Evolutionary conservation across 2,329 filamentous ascomycete species (phyloP), one percentile per base, ranked within the genome.

Genomic region (Fusarium mexicanum): DNA sequence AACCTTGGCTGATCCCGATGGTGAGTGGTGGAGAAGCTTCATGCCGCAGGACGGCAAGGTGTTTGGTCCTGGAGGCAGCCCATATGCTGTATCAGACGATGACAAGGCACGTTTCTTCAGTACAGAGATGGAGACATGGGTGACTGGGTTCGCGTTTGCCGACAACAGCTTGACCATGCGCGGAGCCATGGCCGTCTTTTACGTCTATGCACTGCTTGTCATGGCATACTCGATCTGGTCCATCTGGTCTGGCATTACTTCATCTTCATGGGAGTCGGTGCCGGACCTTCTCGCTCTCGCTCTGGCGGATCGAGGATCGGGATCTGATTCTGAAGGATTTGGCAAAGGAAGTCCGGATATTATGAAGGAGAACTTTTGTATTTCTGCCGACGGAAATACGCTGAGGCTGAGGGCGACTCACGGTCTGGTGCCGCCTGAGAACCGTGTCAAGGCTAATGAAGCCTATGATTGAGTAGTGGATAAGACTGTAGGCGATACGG

Each of bases 21-120:
- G 72, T 0, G 69, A 71, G 31, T 76, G 74, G 74, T 75, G 74
- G 74, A 76, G 54, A 37, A 71, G 57, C 9, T 76, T 76, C 9
- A 73, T 75, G 71, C 74, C 74, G 1, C 69, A 76, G 40, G 57
- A 53, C 12, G 57, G 53, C 0, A 69, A 63, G 12, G 69, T 73
- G 6, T 76, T 76, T 35, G 74, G 74, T 2, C 55, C 71, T 2
- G 72, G 74, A 3, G 69, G 74, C 37, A 67, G 24, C 11, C 74
- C 74, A 1, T 77, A 72, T 44, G n/a, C 55, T 2, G 59, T 76
- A 22, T 68, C 69, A 6, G 35, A 38, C 1, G 58, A 66, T 8
- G 72, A 72, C 8, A 61, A 65, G 20, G 33, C 44, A 17, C 59
- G 50, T 0, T 64, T 63, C 59, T 67, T 71, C 16, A 40, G 24